Conservation (phyloP, 768 basidiomycete genomes). For the Suillus luteus region DNA sequence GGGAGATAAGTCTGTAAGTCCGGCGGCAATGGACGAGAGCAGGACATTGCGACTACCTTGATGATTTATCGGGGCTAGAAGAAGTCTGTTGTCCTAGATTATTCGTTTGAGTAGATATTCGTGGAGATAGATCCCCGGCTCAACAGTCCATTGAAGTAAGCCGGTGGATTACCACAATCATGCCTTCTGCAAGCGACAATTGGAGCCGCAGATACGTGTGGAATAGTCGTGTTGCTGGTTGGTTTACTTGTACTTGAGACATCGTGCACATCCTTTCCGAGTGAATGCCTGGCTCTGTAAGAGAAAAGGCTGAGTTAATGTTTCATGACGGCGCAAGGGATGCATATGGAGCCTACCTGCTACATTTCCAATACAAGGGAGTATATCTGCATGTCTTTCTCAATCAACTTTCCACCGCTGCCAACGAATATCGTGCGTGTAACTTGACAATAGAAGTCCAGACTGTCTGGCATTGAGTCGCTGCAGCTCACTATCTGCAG, state of each 20-base stretch:
- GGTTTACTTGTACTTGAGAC: conserved; percentile 82
- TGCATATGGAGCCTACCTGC: conserved; percentile 46
- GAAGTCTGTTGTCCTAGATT: background rate
- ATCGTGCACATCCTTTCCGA: conserved; percentile 95
- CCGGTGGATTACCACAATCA: conserved; percentile 70
- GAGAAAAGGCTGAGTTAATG: conserved; percentile 88
- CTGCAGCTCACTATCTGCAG: conserved; percentile 53
- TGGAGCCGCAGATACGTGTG: conserved; percentile 82
- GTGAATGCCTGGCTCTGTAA: conserved; percentile 86
- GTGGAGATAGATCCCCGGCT: conserved; percentile 88
- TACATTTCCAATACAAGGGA: conserved; percentile 91
- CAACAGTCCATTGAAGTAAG: conserved; percentile 63
- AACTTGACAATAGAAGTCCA: conserved; percentile 51
- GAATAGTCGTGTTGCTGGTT: conserved; percentile 52
- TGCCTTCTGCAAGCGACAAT: conserved; percentile 67
- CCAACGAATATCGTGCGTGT: conserved; percentile 91
- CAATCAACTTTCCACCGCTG: conserved; percentile 86
- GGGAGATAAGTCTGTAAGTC: background rate
- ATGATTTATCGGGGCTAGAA: background rate
- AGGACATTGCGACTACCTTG: background rate
- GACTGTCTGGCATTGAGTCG: conserved; percentile 4
- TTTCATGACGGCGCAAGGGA: background rate
- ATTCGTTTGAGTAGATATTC: conserved; percentile 49
- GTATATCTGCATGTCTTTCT: conserved; percentile 81
- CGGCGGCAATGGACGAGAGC: background rate